These are phyloP conservation scores for Helicostylum pulchrum DNA, from an alignment of 192 early-diverging fungal species.

Conservation along the genomic window DNA sequence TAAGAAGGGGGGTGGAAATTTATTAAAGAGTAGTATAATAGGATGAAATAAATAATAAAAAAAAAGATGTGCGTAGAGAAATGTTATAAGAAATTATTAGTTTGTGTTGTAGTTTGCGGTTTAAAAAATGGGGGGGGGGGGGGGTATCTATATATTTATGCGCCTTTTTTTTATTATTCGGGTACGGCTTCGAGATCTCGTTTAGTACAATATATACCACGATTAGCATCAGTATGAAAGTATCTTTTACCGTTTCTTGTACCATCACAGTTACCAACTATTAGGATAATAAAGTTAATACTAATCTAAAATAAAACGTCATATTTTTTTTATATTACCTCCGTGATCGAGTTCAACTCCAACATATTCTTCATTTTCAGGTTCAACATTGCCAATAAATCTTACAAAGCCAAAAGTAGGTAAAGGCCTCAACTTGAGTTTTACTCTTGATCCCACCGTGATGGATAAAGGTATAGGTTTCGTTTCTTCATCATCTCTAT, in stretches of 20 bases:
- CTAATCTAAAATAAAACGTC: neutral
- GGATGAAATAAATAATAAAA: too few species aligned
- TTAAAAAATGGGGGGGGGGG: too few species aligned
- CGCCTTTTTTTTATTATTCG: neutral
- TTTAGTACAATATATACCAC: slow-evolving; percentile 30
- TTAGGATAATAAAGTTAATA: neutral
- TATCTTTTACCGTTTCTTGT: slow-evolving; percentile 27
- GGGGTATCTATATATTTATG: neutral
- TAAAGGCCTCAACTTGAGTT: slow-evolving; percentile 23
- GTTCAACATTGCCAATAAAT: slow-evolving; percentile 26
- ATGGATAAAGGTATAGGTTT: slow-evolving; percentile 14
- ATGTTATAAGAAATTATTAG: too few species aligned
- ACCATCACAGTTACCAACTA: slow-evolving; percentile 35
- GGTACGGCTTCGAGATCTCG: slow-evolving; percentile 16
- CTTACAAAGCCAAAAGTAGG: slow-evolving; percentile 29
- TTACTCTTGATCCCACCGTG: slow-evolving; percentile 11
- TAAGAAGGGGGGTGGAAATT: too few species aligned
- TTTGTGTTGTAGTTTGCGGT: neutral
- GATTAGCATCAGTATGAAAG: slow-evolving; percentile 33
- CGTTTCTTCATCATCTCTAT: slow-evolving; percentile 22
- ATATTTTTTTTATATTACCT: slow-evolving; percentile 25
- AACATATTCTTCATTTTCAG: slow-evolving; percentile 20
- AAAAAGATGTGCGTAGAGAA: too few species aligned
- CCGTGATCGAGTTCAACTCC: slow-evolving; percentile 35
- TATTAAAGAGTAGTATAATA: too few species aligned